Evolutionary conservation across 148 eudicot species (phyloP).

Genomic region (Rheum nobile): DNA sequence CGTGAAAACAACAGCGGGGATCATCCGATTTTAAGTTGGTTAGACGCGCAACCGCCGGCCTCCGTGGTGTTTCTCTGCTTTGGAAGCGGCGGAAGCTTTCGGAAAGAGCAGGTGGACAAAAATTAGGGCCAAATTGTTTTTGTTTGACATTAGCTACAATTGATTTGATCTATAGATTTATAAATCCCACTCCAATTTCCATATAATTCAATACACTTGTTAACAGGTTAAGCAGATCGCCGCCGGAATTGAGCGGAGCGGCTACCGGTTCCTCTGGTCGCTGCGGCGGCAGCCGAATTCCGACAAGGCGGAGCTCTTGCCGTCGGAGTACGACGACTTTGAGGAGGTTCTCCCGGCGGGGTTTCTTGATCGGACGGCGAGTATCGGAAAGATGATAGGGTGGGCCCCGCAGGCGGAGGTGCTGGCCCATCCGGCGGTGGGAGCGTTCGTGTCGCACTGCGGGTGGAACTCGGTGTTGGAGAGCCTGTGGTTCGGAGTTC

Average conservation of each 20-base stretch:
- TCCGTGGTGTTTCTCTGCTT: conserved; percentile 36
- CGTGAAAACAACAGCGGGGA: too few species aligned
- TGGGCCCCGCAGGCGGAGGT: conserved; percentile 16
- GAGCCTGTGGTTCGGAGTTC: conserved; percentile 18
- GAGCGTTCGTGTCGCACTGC: conserved; percentile 22
- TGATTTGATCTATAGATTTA: too few species aligned
- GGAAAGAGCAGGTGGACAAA: conserved; percentile 17
- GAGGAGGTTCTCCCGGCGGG: conserved; percentile 15
- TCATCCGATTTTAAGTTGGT: conserved; percentile 16
- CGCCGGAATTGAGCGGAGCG: too few species aligned
- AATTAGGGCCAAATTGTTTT: too few species aligned
- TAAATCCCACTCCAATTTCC: too few species aligned
- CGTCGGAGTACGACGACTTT: neutral
- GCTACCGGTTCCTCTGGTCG: too few species aligned
- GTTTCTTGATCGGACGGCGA: conserved; percentile 13
- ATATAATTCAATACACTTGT: too few species aligned
- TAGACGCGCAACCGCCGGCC: conserved; percentile 22
- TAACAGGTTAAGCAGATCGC: conserved; percentile 16
- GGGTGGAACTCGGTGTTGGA: conserved; percentile 19
- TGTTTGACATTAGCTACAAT: too few species aligned
- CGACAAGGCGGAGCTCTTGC: neutral
- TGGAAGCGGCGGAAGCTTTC: conserved; percentile 29
- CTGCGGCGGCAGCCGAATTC: too few species aligned
- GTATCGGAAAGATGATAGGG: conserved; percentile 10
- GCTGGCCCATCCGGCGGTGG: conserved; percentile 13